Base-by-base conservation (phyloP, 345 rosid genomes). In the Clausena lansium region DNA sequence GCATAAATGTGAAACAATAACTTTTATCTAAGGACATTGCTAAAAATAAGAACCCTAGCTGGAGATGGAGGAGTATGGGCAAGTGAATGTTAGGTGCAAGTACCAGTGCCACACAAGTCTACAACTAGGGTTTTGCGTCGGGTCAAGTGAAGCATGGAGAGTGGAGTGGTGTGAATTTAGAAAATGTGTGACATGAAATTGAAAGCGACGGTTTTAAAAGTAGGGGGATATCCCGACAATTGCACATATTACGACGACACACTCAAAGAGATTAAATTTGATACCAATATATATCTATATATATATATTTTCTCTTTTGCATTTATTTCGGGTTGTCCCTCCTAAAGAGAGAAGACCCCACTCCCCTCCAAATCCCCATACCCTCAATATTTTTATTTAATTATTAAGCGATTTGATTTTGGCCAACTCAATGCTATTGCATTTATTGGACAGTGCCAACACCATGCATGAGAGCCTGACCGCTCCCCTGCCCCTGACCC, bases 401-500 rank as follows among this genome's bases (percentile, higher is more conserved):
- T 25, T 32, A 50, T 73, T 68, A 33, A 6, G 22, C 30, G 67
- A 52, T 57, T 55, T 80, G 81, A 71, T 75, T 69, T 70, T 58
- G 76, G 30, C 80, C 82, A 25, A 75, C 77, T 71, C 83, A 65
- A 83, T 80, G 82, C 55, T 63, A 72, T 67, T 62, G 78, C 84
- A 86, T 88, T 83, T 71, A 88, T 84, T 78, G 81, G 89, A 86
- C 86, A 86, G 84, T 77, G 89, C 91, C 88, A 88, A 85, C 81
- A 79, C 86, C 74, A 81, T 83, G 86, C 55, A 64, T 22, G 24
- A 52, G 67, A 39, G 10, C 22, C 64, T 71, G 71, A 67, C 32
- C 2, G 65, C 20, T 45, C 17, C 50, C 50, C 50, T 45, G 50
- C 5, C 50, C 17, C 50, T 45, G 76, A 32, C 19, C 28, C 55